Evolutionary conservation across 2,329 filamentous ascomycete species (phyloP), one percentile per base, ranked within the genome.

Genomic region (Mycosphaerella arachidis): DNA sequence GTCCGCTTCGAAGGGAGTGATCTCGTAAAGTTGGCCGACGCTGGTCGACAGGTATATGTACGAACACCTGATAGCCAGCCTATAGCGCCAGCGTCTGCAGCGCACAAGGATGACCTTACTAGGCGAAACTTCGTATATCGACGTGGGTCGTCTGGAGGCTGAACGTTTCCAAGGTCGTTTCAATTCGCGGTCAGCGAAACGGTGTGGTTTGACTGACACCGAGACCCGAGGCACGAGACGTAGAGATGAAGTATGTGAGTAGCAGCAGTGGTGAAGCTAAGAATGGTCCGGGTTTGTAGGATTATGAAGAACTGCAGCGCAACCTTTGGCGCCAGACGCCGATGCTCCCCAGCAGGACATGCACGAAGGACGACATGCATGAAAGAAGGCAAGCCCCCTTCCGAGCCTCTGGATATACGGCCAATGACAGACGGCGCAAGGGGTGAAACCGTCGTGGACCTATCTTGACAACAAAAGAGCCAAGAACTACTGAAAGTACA

Each of bases 351-450:
- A 61, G 63, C 57, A 56, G 58, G 60, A 55, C 55, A 52, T 55
- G 43, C 37, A 52, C 50, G 30, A 56, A 59, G 63, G 53, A 53
- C 60, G 57, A 53, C 35, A 64, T 66, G 66, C 65, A 67, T 65
- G 66, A 61, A 64, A 65, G 63, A 66, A 61, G 56, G 63, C 55
- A 60, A 60, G 60, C 57, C 48, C 48, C 55, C 60, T 53, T 65
- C 58, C 67, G 67, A 64, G 55, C 60, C 60, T 64, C 59, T 61
- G 60, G 63, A 62, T 50, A 30, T 60, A 62, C 55, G 57, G 59
- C 62, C 63, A 68, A 65, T 67, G 65, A 65, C 63, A 68, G 65
- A 37, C 55, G 57, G 64, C 63, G 71, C 70, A 72, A 72, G 70
- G 70, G 68, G 66, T 70, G 70, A 71, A 70, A 71, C 57, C 48